Evolutionary conservation across 495 filamentous ascomycete species (phyloP).

Genomic region (Podospora anserina): DNA sequence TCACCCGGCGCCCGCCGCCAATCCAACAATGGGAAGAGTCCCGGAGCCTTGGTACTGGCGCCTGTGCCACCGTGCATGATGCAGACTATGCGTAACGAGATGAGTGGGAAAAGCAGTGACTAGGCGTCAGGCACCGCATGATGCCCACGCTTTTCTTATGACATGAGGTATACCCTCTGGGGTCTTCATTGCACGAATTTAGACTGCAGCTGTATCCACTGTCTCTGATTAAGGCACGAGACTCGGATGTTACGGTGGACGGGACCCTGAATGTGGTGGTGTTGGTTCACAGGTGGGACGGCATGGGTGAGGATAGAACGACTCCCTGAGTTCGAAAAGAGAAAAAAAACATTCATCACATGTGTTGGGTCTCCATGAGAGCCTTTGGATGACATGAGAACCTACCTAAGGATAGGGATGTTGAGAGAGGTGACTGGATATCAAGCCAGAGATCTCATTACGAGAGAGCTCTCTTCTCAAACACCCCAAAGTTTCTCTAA

Average conservation of each 20-base stretch:
- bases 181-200: neutral
- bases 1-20: neutral
- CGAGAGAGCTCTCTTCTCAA: too few species aligned
- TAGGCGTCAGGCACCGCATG: neutral
- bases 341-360: neutral
- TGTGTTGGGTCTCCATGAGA: neutral
- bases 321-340: neutral
- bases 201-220: neutral
- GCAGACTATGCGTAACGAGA: neutral
- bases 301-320: neutral
- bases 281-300: neutral
- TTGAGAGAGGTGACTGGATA: too few species aligned
- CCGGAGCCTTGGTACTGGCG: neutral
- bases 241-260: neutral
- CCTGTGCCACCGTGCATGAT: neutral
- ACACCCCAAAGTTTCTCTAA: too few species aligned
- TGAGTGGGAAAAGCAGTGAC: neutral
- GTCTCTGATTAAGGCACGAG: neutral
- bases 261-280: neutral
- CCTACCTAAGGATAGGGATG: too few species aligned
- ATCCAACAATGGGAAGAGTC: neutral
- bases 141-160: neutral
- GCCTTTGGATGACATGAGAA: too few species aligned
- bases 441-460: too few species aligned
- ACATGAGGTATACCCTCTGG: neutral